A percentile compares a stretch with the other conserved stretches of the same genome.
phyloP scores from a whole-genome alignment of 192 early-diverging fungal species.

The Geranomyces variabilis region DNA sequence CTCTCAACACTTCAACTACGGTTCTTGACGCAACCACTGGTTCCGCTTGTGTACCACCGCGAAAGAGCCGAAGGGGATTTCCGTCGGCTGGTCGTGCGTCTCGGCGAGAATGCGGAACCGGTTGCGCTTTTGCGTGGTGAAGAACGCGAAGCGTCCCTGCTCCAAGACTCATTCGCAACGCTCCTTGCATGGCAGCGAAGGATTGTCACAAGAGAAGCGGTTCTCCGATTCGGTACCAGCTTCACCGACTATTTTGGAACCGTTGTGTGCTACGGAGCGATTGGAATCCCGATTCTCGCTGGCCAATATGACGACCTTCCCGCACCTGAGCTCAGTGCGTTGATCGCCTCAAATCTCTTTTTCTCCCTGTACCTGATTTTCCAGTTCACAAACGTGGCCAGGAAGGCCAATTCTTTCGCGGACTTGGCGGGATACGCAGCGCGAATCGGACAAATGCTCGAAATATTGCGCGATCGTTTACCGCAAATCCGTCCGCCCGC shows the following conservation, averaged over 20 bases:
- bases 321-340: conserved; percentile 69
- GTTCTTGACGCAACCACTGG: conserved; percentile 72
- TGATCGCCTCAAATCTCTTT: conserved; percentile 83
- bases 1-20: conserved; percentile 71
- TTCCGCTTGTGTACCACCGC: conserved; percentile 70
- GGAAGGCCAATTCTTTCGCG: conserved; percentile 69
- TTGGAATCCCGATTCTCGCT: conserved; percentile 80
- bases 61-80: conserved; percentile 82
- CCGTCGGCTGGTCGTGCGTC: conserved; percentile 72
- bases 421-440: conserved; percentile 82
- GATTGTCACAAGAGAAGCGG: conserved; percentile 55
- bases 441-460: conserved; percentile 80
- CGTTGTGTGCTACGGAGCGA: conserved; percentile 77
- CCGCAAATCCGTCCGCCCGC: not conserved
- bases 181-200: conserved; percentile 58
- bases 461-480: conserved; percentile 30
- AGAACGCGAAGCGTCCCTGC: conserved; percentile 56
- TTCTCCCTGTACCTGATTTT: conserved; percentile 84
- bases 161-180: conserved; percentile 57
- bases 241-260: conserved; percentile 77
- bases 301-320: conserved; percentile 76
- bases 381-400: conserved; percentile 72
- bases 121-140: conserved; percentile 86
- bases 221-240: conserved; percentile 57
- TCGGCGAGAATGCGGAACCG: conserved; percentile 74